Evolutionary conservation across 2,329 filamentous ascomycete genomes (phyloP), one percentile per base, ranked within the genome.

Genomic region (Ceratocystis variospora): DNA sequence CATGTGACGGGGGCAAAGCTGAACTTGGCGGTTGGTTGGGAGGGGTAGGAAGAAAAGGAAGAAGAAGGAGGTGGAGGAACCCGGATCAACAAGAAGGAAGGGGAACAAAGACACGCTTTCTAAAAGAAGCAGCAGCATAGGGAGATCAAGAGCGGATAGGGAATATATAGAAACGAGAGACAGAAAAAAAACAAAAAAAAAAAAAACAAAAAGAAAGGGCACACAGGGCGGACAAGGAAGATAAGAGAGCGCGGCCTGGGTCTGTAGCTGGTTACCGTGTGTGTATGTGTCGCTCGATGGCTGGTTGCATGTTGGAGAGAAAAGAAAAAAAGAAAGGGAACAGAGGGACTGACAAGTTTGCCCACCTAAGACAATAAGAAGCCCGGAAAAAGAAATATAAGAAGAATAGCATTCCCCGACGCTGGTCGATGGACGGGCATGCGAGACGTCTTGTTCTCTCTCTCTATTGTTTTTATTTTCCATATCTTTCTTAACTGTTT

Each of bases 291-390:
- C 33, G 33, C 33, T 8, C 10, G 33, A 37, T 37, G 33, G 46
- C 46, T 50, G 46, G 50, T 19, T 57, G 53, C 53, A 28, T n/a
- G 28, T 57, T 28, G 25, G 53, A 12, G 25, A 33, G 31, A 33
- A 15, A 37, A 37, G 33, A 37, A 37, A 10, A 10, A 37, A 37
- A 10, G 33, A 37, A 12, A 37, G 8, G 33, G 33, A 37, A 37
- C 33, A 10, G 10, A 57, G 53, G 53, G 53, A 57, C 53, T 57
- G 53, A 33, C 53, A 57, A 33, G 53, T 57, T 57, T 57, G 53
- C 53, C 53, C 53, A 31, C 4, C 53, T n/a, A 33, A 57, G 53
- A 57, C 53, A 57, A 12, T 4, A 15, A 57, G 25, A 57, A 57
- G 22, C 53, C 53, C 8, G 28, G 53, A 12, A 12, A 17, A 33